A percentile compares a stretch with the other conserved stretches of the same genome.
Conservation (phyloP, 306 rosid species). For the Sesbania bispinosa region DNA sequence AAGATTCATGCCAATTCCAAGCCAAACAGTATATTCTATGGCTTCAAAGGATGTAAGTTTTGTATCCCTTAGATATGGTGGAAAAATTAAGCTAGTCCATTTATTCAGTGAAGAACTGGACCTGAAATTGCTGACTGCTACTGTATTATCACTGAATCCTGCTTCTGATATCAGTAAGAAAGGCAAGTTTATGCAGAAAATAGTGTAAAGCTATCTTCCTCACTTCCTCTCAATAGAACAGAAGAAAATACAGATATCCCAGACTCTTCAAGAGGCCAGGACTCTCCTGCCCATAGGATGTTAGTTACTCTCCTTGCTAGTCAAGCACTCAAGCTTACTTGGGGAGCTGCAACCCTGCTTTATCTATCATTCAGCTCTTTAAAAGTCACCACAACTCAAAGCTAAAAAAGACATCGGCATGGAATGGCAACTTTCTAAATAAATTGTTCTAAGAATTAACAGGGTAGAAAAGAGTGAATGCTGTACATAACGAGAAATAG, state of each 20-base stretch:
- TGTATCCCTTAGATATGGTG: background rate
- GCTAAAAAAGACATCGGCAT: background rate
- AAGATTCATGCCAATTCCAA: background rate
- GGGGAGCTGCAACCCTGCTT: too few relatives aligned
- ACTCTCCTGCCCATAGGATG: too few relatives aligned
- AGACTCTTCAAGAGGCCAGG: too few relatives aligned
- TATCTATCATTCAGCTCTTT: background rate
- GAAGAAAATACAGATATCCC: background rate
- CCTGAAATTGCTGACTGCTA: background rate
- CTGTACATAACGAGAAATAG: background rate
- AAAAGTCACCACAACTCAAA: conserved; percentile 14
- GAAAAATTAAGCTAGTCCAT: background rate
- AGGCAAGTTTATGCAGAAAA: background rate
- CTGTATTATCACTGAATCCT: background rate
- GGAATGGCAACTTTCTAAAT: background rate
- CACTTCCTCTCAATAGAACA: background rate
- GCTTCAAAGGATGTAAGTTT: background rate
- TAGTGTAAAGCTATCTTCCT: background rate
- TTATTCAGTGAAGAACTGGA: background rate
- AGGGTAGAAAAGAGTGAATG: background rate
- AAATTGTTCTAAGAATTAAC: background rate
- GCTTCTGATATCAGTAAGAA: background rate
- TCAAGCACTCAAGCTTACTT: too few relatives aligned
- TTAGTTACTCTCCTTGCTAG: too few relatives aligned
- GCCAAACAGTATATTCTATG: background rate